These are phyloP conservation scores for Bryum argenteum DNA, from an alignment of 225 moss, liverwort and hornwort species.

Conservation along the genomic window DNA sequence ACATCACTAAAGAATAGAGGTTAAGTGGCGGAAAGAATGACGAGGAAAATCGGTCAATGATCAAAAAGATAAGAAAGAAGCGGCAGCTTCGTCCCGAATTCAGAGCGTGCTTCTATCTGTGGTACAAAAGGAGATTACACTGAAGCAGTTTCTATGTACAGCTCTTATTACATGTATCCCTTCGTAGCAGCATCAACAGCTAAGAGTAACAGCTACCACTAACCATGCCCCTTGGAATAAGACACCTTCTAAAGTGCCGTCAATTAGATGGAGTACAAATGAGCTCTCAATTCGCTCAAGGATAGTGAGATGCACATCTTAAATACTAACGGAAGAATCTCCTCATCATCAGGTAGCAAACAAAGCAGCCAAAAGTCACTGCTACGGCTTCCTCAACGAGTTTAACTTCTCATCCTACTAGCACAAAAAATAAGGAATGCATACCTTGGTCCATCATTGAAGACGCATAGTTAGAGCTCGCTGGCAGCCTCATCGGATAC, in stretches of 20 bases:
- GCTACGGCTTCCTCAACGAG: constrained; percentile 1
- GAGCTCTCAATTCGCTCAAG: constrained; percentile 7
- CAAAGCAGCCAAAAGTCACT: constrained; percentile 4
- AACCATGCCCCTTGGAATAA: not conserved
- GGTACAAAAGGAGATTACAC: constrained; percentile 15
- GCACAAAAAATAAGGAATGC: constrained; percentile 10
- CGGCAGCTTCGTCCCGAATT: constrained; percentile 4
- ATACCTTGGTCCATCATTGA: constrained; percentile 45
- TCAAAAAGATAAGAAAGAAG: constrained; percentile 7
- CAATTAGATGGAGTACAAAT: constrained; percentile 2
- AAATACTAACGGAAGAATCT: not conserved
- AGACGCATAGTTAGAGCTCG: constrained; percentile 31
- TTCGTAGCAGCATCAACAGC: not conserved
- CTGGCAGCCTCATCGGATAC: constrained; percentile 43
- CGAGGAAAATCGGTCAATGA: constrained; percentile 8
- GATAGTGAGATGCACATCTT: constrained; percentile 1
- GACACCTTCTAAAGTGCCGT: constrained; percentile 1
- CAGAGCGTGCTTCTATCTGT: constrained; percentile 1
- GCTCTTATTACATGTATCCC: not conserved
- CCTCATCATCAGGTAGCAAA: constrained; percentile 8
- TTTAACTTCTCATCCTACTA: constrained; percentile 4
- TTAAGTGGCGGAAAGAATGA: constrained; percentile 12
- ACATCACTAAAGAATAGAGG: not conserved
- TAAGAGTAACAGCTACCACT: constrained; percentile 7
- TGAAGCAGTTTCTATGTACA: not conserved